These are phyloP conservation scores for Colletotrichum sp. DNA, from an alignment of 2,329 filamentous ascomycete species.

Conservation along the genomic window DNA sequence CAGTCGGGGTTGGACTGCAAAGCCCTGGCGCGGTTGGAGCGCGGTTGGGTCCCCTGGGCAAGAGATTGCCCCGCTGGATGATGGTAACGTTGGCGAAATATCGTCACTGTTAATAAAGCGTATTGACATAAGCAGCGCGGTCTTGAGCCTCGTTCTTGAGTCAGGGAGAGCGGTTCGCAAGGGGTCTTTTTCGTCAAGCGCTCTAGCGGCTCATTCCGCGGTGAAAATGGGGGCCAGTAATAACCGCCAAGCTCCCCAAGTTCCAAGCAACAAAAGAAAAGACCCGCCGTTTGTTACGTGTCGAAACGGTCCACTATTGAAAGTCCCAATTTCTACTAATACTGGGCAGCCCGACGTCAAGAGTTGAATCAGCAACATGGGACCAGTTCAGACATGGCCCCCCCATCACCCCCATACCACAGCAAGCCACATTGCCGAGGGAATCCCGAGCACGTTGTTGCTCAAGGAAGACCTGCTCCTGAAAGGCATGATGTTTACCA, in stretches of 20 bases:
- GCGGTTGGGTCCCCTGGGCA: not conserved
- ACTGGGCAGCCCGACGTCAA: not conserved
- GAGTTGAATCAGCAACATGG: constrained; percentile 9
- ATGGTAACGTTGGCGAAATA: not conserved
- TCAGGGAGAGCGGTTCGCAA: not conserved
- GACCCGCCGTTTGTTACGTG: constrained; percentile 13
- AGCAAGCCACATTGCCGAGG: not conserved
- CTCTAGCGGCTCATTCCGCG: not conserved
- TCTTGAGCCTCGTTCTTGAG: constrained; percentile 5
- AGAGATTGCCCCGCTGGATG: not conserved
- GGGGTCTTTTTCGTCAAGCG: not conserved
- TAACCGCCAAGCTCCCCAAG: not conserved
- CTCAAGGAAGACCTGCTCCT: not conserved
- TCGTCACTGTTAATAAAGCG: not conserved
- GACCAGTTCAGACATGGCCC: not conserved
- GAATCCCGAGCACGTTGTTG: not conserved
- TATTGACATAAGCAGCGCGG: not conserved
- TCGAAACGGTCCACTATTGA: not conserved
- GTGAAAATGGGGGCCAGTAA: not conserved
- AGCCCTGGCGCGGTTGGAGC: not conserved
- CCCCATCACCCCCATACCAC: not conserved
- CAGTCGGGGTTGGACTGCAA: not conserved
- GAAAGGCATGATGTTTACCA: not conserved
- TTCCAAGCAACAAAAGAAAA: not conserved
- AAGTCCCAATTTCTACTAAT: not conserved